Base-by-base conservation (phyloP, 2,329 filamentous ascomycete species). In the Alternaria sp. region DNA sequence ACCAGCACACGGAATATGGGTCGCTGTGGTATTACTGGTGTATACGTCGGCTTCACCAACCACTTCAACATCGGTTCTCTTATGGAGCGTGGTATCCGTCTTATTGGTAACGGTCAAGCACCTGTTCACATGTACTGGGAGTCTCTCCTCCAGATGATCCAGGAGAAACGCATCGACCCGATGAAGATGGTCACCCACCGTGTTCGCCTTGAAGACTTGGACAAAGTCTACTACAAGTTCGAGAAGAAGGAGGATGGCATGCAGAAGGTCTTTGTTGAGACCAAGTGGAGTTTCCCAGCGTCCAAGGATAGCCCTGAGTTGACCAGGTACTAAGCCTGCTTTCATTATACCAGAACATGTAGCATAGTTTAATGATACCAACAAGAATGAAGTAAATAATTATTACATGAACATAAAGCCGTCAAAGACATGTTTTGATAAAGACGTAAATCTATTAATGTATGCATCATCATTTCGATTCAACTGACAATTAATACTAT, bases 71-170 rank as follows among this genome's bases (percentile, higher is more conserved):
- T 94, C 68, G 92, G 93, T 10, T 89, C 91, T 0, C 75, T 96
- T 14, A 96, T 96, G 92, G 88, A 96, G 80, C 89, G 91, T 32
- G 92, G 92, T n/a, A 88, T 96, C 67, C 89, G 91, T 1, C 85
- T 97, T 45, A 93, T 88, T 65, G 87, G 87, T 43, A 89, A 89
- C 67, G 87, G 87, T 4, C 87, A 89, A 74, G 87, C 87, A 2
- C 92, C 92, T 0, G 92, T 96, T 0, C 92, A 94, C 71, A 87
- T 89, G 71, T 95, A 96, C 81, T 96, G 92, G 93, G 84, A 92
- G 25, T 86, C 91, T 4, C 82, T 96, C n/a, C 83, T 95, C 46
- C 80, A 86, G 63, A 83, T 84, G 74, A 90, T 96, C 63, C 85
- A 89, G 70, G 83, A 83, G 22, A 88, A 88, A 32, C 84, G 89